Conservation (phyloP, 1,284 basidiomycete species). For the Heliocybe sulcata region DNA sequence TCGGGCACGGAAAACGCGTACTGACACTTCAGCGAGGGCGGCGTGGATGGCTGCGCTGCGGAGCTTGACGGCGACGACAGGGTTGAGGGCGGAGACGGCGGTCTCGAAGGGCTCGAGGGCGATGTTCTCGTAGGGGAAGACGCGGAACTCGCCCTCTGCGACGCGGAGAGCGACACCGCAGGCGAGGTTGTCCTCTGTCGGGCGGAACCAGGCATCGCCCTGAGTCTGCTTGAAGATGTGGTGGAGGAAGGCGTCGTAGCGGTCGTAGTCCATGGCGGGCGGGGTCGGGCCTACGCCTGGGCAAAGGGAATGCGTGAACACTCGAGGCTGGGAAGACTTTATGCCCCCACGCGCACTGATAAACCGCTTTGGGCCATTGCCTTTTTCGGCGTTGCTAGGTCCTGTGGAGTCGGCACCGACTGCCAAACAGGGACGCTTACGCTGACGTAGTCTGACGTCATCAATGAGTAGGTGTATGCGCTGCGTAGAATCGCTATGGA, state of each 20-base stretch:
- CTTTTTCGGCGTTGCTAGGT: background rate
- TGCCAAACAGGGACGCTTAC: background rate
- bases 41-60: slow-evolving; percentile 75
- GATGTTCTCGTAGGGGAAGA: slow-evolving; percentile 68
- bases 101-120: slow-evolving; percentile 65
- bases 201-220: slow-evolving; percentile 52
- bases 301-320: too few species aligned
- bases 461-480: too few species aligned
- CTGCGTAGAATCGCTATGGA: too few species aligned
- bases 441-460: too few species aligned
- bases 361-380: background rate
- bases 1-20: too few species aligned
- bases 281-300: slow-evolving; percentile 4
- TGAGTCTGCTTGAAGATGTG: slow-evolving; percentile 53
- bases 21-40: slow-evolving; percentile 66
- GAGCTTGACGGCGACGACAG: slow-evolving; percentile 76
- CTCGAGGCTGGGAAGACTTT: background rate
- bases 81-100: slow-evolving; percentile 68
- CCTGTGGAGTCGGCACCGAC: background rate
- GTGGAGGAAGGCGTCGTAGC: slow-evolving; percentile 43
- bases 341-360: background rate
- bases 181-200: slow-evolving; percentile 39
- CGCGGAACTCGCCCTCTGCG: slow-evolving; percentile 54
- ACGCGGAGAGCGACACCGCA: slow-evolving; percentile 63
- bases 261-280: slow-evolving; percentile 35